Conservation (phyloP, 2,329 filamentous ascomycete species). For the Aspergillus persii region DNA sequence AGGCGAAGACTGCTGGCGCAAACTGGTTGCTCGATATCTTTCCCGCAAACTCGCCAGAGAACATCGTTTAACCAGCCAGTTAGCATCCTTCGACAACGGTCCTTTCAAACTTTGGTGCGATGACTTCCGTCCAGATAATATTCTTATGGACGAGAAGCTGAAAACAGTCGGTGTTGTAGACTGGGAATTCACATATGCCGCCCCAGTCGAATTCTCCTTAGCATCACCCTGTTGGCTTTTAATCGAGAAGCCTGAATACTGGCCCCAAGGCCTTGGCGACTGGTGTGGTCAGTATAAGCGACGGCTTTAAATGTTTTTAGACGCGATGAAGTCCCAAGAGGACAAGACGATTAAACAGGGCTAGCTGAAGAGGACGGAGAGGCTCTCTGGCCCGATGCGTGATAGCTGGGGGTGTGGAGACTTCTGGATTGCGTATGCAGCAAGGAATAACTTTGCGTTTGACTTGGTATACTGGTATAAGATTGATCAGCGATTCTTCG, state of each 20-base stretch:
- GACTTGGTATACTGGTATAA: constrained; percentile 11
- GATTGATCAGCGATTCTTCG: constrained; percentile 11
- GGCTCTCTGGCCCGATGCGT: constrained; percentile 18
- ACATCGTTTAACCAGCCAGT: too few species aligned
- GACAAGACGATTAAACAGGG: constrained; percentile 11
- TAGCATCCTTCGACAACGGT: constrained; percentile 17
- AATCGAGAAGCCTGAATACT: constrained; percentile 23
- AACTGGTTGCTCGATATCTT: constrained; percentile 19
- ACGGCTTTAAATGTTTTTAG: constrained; percentile 18
- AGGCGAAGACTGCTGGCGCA: constrained; percentile 21
- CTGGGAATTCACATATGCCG: constrained; percentile 23
- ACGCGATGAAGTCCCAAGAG: constrained; percentile 11
- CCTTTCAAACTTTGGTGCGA: constrained; percentile 26
- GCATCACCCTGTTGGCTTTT: constrained; percentile 25
- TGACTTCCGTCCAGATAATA: constrained; percentile 20
- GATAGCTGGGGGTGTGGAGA: constrained; percentile 10
- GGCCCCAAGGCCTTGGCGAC: constrained; percentile 17
- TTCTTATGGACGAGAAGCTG: constrained; percentile 12
- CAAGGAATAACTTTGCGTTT: constrained; percentile 10
- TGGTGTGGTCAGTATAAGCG: constrained; percentile 17
- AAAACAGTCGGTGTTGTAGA: constrained; percentile 18
- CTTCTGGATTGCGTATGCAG: constrained; percentile 12
- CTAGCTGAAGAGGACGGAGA: constrained; percentile 6
- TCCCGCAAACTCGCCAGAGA: constrained; percentile 23
- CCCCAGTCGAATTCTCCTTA: constrained; percentile 17